Conservation (phyloP, 768 basidiomycete genomes). For the Tulasnella sp. region DNA sequence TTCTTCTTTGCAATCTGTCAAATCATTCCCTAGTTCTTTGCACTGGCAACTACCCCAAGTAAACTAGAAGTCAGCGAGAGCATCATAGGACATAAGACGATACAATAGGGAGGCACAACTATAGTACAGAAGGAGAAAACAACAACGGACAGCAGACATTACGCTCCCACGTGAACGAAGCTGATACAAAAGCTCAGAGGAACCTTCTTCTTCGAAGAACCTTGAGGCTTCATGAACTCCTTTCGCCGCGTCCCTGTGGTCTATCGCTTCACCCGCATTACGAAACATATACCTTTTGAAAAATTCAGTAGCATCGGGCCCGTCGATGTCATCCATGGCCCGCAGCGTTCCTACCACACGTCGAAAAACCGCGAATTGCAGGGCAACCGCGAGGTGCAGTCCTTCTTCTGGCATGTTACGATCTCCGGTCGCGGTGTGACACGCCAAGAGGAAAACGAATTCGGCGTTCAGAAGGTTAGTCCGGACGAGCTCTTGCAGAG, state of each 20-base stretch:
- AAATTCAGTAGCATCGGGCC: neutral
- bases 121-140: too few species aligned
- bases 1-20: too few species aligned
- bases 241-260: slow-evolving; percentile 9
- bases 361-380: slow-evolving; percentile 1
- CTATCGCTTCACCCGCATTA: neutral
- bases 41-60: too few species aligned
- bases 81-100: too few species aligned
- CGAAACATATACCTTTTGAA: slow-evolving; percentile 1
- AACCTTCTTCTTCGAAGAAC: neutral
- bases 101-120: too few species aligned
- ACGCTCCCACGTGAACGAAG: slow-evolving; percentile 3
- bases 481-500: neutral
- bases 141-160: too few species aligned
- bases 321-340: neutral
- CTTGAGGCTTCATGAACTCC: neutral
- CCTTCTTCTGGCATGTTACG: neutral
- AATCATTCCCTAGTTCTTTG: too few species aligned
- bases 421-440: neutral
- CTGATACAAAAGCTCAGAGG: neutral
- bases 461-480: neutral
- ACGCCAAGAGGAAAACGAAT: neutral
- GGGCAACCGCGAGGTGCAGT: neutral
- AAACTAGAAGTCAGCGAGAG: too few species aligned
- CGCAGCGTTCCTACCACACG: slow-evolving; percentile 1